Conservation (phyloP, 2,329 filamentous ascomycete species). For the Amesomyces nigricolor region DNA sequence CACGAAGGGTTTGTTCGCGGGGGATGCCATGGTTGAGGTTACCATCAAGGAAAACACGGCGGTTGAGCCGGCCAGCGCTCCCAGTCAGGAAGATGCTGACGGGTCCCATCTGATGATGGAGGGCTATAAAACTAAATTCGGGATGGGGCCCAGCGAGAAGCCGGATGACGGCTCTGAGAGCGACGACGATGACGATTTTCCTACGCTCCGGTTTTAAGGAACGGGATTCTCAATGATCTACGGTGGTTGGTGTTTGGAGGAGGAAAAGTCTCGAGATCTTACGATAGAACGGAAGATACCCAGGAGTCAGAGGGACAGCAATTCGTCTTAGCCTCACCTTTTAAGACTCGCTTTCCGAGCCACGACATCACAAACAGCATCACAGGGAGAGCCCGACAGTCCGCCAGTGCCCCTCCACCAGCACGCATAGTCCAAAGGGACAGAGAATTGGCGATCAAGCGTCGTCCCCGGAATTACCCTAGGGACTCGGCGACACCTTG, state of each 20-base stretch:
- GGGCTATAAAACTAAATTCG: conserved; percentile 44
- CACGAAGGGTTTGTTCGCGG: conserved; percentile 10
- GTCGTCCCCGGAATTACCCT: conserved; percentile 56
- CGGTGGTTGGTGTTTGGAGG: neutral
- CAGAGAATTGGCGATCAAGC: conserved; percentile 81
- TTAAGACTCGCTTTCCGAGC: neutral
- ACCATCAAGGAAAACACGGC: conserved; percentile 48
- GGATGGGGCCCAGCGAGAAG: conserved; percentile 22
- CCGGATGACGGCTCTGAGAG: conserved; percentile 6
- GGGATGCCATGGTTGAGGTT: conserved; percentile 38
- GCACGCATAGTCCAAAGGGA: conserved; percentile 11
- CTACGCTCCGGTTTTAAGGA: conserved; percentile 13
- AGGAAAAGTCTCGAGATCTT: neutral
- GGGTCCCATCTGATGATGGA: conserved; percentile 45
- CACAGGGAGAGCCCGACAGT: neutral
- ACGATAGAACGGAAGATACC: conserved; percentile 15
- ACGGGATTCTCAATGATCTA: neutral
- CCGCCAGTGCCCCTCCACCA: neutral
- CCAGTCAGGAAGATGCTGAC: conserved; percentile 29
- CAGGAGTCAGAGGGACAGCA: conserved; percentile 2
- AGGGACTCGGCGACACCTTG: conserved; percentile 88
- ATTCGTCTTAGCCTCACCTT: conserved; percentile 6
- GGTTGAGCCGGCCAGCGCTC: conserved; percentile 35
- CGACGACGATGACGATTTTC: conserved; percentile 19
- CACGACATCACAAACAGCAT: neutral